Conservation (phyloP, 208 protist genomes). For the Leptomonas seymouri region DNA sequence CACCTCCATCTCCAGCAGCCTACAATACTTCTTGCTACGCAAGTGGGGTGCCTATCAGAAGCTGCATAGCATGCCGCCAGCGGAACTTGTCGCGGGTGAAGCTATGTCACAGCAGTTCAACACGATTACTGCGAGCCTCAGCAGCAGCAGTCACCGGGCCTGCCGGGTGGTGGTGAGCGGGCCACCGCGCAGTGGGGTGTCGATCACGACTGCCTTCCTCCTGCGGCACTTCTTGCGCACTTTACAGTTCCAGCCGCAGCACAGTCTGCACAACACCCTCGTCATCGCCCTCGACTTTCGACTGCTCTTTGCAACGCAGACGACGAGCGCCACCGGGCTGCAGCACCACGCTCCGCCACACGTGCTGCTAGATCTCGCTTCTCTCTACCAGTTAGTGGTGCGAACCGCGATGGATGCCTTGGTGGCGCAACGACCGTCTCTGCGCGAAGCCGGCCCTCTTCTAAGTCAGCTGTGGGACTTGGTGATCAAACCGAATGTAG, state of each 20-base stretch:
- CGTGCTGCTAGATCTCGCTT: constrained; percentile 37
- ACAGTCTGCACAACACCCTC: constrained; percentile 42
- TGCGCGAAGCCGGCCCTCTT: constrained; percentile 40
- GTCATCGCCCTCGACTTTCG: constrained; percentile 63
- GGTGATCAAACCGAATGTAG: constrained; percentile 34
- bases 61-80: constrained; percentile 23
- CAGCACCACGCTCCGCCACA: constrained; percentile 1
- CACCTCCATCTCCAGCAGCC: constrained; percentile 20
- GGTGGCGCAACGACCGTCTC: constrained; percentile 54
- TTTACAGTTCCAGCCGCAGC: constrained; percentile 28
- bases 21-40: constrained; percentile 35
- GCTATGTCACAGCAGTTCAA: constrained; percentile 17
- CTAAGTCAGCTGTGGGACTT: constrained; percentile 69
- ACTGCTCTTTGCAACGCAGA: constrained; percentile 40
- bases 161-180: constrained; percentile 61
- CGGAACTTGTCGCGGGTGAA: constrained; percentile 27
- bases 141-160: neutral
- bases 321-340: neutral
- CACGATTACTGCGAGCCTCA: neutral
- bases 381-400: constrained; percentile 57
- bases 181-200: constrained; percentile 69
- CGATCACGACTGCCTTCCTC: constrained; percentile 48
- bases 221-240: constrained; percentile 30
- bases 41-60: constrained; percentile 36
- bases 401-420: constrained; percentile 59